Conservation (phyloP, 345 rosid genomes). For the Hevea brasiliensis region DNA sequence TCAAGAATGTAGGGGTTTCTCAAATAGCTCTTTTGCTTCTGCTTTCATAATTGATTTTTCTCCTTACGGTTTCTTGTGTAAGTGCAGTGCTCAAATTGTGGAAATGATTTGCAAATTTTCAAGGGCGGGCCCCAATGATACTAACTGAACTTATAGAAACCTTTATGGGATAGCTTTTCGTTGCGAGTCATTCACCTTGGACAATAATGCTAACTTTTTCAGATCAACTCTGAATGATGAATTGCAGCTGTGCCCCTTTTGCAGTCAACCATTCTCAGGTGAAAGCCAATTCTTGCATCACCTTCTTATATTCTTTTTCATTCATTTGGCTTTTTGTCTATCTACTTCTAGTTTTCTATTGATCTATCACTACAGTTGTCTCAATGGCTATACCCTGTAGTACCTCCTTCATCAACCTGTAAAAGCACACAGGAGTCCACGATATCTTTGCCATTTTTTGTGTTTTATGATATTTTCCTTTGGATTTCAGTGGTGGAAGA, state of each 20-base stretch:
- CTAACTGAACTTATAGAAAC: neutral
- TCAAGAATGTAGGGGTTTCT: neutral
- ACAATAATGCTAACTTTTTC: constrained; percentile 23
- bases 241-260: constrained; percentile 82
- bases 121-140: constrained; percentile 51
- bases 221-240: constrained; percentile 81
- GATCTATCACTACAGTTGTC: neutral
- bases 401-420: neutral
- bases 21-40: neutral
- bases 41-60: constrained; percentile 8
- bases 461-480: constrained; percentile 8
- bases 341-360: neutral
- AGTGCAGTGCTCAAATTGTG: constrained; percentile 95
- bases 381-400: too few species aligned
- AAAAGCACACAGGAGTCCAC: neutral
- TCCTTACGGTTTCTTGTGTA: constrained; percentile 13
- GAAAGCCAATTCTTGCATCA: constrained; percentile 10
- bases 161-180: constrained; percentile 8
- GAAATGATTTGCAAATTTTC: constrained; percentile 86
- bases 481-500: constrained; percentile 64
- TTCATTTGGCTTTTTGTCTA: neutral
- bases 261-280: constrained; percentile 96
- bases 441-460: constrained; percentile 5
- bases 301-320: neutral
- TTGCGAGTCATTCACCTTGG: constrained; percentile 14